phyloP scores from a whole-genome alignment of 192 early-diverging fungal genomes.

The Backusella mclennaniae region DNA sequence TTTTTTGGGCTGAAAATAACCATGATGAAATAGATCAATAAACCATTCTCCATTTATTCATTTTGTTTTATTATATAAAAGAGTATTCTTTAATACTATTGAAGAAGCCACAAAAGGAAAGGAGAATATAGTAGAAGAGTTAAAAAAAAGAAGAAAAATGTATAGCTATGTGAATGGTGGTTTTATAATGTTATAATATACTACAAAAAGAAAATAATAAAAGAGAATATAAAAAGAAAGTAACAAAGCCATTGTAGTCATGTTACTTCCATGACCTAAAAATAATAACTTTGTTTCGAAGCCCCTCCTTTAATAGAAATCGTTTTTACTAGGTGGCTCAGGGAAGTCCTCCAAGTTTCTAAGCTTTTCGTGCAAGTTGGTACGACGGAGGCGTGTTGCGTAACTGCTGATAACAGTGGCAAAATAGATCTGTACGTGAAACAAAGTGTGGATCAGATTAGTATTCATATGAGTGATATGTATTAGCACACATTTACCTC shows the following conservation, averaged over 20 bases:
- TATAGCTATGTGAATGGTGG: constrained; percentile 3
- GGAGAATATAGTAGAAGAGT: background rate
- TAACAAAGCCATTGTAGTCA: background rate
- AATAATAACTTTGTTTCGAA: background rate
- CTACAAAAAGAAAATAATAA: constrained; percentile 1
- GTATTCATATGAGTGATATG: background rate
- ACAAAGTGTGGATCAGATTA: background rate
- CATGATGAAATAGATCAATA: background rate
- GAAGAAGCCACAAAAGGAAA: background rate
- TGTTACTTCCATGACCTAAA: background rate
- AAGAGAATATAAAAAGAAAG: background rate
- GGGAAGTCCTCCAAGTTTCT: constrained; percentile 35
- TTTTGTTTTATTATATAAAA: background rate
- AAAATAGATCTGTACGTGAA: constrained; percentile 24
- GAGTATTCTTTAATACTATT: background rate
- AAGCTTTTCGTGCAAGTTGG: constrained; percentile 30
- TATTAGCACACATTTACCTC: constrained; percentile 18
- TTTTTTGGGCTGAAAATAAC: constrained; percentile 1
- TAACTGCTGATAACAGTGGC: constrained; percentile 33
- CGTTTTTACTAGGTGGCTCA: constrained; percentile 11
- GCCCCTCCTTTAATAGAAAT: background rate
- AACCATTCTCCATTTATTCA: background rate
- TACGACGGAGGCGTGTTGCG: constrained; percentile 28
- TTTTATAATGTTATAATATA: constrained; percentile 11
- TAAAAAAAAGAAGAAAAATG: background rate